Conservation (phyloP, 495 filamentous ascomycete genomes). For the Halenospora varia region DNA sequence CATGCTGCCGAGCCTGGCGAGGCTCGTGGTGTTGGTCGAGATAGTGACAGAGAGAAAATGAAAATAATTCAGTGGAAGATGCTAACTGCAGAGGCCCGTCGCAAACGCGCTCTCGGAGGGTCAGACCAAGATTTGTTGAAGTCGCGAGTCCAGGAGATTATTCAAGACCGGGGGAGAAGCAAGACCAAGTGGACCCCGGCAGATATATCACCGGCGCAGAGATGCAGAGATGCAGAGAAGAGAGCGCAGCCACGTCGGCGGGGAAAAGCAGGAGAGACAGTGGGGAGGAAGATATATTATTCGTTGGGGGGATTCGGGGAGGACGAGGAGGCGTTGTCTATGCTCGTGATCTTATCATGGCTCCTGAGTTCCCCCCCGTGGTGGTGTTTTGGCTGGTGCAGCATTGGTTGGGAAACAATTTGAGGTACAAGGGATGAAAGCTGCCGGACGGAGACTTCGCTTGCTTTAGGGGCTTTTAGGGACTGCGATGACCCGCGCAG, state of each 20-base stretch:
- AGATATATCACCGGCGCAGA: not conserved
- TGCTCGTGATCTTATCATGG: not conserved
- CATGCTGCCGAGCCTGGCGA: conserved; percentile 16
- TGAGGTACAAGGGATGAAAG: not conserved
- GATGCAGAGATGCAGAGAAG: not conserved
- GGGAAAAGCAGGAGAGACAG: not conserved
- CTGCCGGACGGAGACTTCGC: not conserved
- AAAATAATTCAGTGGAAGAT: not conserved
- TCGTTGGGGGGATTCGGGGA: not conserved
- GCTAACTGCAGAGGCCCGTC: conserved; percentile 2
- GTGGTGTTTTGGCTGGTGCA: too few species aligned
- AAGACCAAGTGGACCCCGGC: too few species aligned
- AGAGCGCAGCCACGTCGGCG: not conserved
- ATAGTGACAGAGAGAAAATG: not conserved
- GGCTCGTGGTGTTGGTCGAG: conserved; percentile 1
- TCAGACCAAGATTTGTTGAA: not conserved
- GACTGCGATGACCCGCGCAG: too few species aligned
- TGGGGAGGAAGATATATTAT: not conserved
- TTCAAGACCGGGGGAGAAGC: not conserved
- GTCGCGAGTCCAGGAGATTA: not conserved
- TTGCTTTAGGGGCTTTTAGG: not conserved
- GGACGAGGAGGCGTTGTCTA: too few species aligned
- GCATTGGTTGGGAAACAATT: not conserved
- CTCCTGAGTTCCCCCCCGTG: not conserved
- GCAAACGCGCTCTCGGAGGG: not conserved